Conservation (phyloP, 768 basidiomycete species). For the Kwoniella sp. region DNA sequence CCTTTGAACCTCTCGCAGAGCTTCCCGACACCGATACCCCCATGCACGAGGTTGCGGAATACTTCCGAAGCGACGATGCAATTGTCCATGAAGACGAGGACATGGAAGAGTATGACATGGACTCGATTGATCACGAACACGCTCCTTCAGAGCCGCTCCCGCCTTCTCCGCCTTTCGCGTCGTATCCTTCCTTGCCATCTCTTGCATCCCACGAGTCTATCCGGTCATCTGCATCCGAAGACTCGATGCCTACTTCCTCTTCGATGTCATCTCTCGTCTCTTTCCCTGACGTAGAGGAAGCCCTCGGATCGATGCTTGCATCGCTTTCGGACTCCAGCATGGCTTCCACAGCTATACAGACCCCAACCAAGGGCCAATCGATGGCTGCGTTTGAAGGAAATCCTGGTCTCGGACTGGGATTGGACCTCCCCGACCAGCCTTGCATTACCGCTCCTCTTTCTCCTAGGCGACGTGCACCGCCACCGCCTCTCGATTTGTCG, state of each 20-base stretch:
- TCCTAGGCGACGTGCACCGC: slow-evolving; percentile 20
- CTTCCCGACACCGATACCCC: slow-evolving; percentile 28
- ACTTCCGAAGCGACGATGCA: slow-evolving; percentile 3
- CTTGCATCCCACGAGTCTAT: slow-evolving; percentile 31
- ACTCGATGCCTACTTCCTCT: slow-evolving; percentile 35
- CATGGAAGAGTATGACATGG: slow-evolving; percentile 5
- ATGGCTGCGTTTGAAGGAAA: slow-evolving; percentile 1
- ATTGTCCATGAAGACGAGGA: slow-evolving; percentile 5
- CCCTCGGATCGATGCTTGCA: slow-evolving; percentile 50
- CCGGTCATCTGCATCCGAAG: slow-evolving; percentile 24
- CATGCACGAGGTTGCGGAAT: slow-evolving; percentile 12
- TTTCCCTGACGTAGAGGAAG: slow-evolving; percentile 49
- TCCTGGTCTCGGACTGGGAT: slow-evolving; percentile 42
- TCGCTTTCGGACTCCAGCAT: slow-evolving; percentile 37
- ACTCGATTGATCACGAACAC: slow-evolving; percentile 8
- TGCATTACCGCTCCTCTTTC: slow-evolving; percentile 40
- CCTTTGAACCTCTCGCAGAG: slow-evolving; percentile 33
- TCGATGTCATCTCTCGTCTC: slow-evolving; percentile 43
- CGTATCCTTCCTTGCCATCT: slow-evolving; percentile 46
- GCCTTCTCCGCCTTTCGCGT: slow-evolving; percentile 47
- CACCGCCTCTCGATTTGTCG: slow-evolving; percentile 37
- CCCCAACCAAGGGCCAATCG: slow-evolving; percentile 13
- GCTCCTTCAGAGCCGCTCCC: slow-evolving; percentile 29
- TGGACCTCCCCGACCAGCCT: slow-evolving; percentile 27
- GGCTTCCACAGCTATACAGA: slow-evolving; percentile 18